Conservation (phyloP, 202 grass and related monocot species). For the Schoenoplectus tabernaemontani region DNA sequence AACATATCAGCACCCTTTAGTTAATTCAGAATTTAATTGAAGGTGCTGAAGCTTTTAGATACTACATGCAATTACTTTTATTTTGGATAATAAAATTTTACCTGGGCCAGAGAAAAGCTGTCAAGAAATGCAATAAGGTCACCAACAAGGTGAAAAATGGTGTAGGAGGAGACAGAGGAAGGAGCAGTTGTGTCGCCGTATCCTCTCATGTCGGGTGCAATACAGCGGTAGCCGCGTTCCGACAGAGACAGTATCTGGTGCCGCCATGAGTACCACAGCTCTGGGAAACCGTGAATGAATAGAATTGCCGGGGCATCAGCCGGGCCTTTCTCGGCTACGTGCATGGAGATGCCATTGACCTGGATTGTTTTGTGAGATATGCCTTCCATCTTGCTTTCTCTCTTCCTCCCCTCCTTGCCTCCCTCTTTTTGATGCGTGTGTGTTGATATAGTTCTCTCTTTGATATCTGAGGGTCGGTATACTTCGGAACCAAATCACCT, state of each 20-base stretch:
- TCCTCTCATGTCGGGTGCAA: not conserved
- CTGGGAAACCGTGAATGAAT: not conserved
- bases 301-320: not conserved
- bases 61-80: too few relatives aligned
- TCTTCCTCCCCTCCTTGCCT: not conserved
- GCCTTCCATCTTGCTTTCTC: not conserved
- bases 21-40: too few relatives aligned
- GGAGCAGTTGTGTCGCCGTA: not conserved
- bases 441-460: not conserved
- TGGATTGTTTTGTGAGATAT: not conserved
- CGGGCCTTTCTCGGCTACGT: not conserved
- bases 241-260: conserved; percentile 3
- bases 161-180: not conserved
- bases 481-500: too few relatives aligned
- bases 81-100: not conserved
- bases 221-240: not conserved
- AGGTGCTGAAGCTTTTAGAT: too few relatives aligned
- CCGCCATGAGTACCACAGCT: conserved; percentile 1
- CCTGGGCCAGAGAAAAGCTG: not conserved
- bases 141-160: not conserved
- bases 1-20: too few relatives aligned
- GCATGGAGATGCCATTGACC: conserved; percentile 2
- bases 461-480: not conserved
- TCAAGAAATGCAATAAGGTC: not conserved
- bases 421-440: not conserved